These are phyloP conservation scores for Penicillium sp. DNA, from an alignment of 2,329 filamentous ascomycete species.

Conservation along the genomic window DNA sequence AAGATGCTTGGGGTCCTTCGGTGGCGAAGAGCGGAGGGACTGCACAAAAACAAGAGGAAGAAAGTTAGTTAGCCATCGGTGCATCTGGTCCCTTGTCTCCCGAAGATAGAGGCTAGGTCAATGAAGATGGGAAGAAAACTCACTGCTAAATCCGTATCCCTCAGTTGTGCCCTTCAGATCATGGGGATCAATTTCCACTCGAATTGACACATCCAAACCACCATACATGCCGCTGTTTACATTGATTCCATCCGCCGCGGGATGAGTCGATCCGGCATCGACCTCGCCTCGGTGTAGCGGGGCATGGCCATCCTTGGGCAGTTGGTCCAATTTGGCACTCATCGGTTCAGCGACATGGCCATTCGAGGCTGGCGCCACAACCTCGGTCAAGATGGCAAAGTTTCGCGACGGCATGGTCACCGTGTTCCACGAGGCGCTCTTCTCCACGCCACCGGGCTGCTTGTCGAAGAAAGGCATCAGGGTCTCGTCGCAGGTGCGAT, in stretches of 20 bases:
- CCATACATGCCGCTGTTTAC: conserved; percentile 34
- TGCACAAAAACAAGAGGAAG: neutral
- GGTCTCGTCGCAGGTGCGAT: conserved; percentile 59
- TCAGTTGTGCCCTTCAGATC: conserved; percentile 38
- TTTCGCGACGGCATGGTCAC: conserved; percentile 74
- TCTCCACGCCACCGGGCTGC: conserved; percentile 51
- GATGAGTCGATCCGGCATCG: conserved; percentile 71
- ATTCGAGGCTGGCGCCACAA: conserved; percentile 24
- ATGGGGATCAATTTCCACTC: conserved; percentile 44
- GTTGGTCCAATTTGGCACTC: conserved; percentile 25
- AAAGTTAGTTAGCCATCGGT: too few species aligned
- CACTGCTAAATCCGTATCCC: conserved; percentile 46
- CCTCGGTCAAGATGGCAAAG: conserved; percentile 58
- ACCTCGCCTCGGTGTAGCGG: conserved; percentile 70
- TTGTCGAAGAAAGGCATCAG: conserved; percentile 57
- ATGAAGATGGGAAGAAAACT: conserved; percentile 15
- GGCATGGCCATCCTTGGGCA: conserved; percentile 58
- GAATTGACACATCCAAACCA: conserved; percentile 42
- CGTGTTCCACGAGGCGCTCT: conserved; percentile 68
- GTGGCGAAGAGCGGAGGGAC: conserved; percentile 20
- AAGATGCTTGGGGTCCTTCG: conserved; percentile 11
- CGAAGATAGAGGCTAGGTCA: too few species aligned
- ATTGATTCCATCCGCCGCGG: conserved; percentile 54
- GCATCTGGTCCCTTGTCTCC: too few species aligned
- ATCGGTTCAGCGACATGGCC: conserved; percentile 14